Percentiles rank a stretch among this genome's conserved stretches.
These are phyloP conservation scores for Reutealis trisperma DNA, from an alignment of 345 rosid genomes.

Conservation along the genomic window DNA sequence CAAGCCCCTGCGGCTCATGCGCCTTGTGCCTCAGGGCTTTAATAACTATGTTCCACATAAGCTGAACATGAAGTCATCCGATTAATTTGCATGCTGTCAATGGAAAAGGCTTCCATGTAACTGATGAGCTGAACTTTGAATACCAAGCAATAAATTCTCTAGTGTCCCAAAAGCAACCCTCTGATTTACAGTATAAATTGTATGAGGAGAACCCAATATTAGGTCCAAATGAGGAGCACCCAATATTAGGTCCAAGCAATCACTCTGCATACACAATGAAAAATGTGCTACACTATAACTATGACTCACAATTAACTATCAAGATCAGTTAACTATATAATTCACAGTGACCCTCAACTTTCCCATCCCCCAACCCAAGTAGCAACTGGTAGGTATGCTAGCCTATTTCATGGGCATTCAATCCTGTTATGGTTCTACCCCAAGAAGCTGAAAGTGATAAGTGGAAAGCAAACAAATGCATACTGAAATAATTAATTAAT, in stretches of 20 bases:
- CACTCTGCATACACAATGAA: background rate
- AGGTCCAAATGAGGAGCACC: background rate
- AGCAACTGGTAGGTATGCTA: background rate
- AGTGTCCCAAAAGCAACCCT: background rate
- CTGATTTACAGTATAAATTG: background rate
- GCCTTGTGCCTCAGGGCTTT: too few relatives aligned
- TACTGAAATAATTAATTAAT: background rate
- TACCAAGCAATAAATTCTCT: background rate
- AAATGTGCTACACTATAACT: background rate
- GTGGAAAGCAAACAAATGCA: slow-evolving; percentile 4
- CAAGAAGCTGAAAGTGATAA: slow-evolving; percentile 6
- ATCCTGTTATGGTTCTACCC: background rate
- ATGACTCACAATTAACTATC: too few relatives aligned
- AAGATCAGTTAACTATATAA: background rate
- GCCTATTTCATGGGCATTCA: slow-evolving; percentile 2
- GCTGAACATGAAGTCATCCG: too few relatives aligned
- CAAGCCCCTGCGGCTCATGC: too few relatives aligned
- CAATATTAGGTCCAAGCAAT: background rate
- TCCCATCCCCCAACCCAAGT: background rate
- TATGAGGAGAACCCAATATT: background rate
- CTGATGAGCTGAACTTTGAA: background rate
- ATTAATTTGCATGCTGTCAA: background rate
- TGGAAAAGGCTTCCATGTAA: background rate
- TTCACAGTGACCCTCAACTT: background rate
- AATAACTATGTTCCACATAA: too few relatives aligned